A percentile compares a stretch with the other conserved stretches of the same genome.
phyloP scores from a whole-genome alignment of 1,284 basidiomycete species.

The Ustilago crameri region DNA sequence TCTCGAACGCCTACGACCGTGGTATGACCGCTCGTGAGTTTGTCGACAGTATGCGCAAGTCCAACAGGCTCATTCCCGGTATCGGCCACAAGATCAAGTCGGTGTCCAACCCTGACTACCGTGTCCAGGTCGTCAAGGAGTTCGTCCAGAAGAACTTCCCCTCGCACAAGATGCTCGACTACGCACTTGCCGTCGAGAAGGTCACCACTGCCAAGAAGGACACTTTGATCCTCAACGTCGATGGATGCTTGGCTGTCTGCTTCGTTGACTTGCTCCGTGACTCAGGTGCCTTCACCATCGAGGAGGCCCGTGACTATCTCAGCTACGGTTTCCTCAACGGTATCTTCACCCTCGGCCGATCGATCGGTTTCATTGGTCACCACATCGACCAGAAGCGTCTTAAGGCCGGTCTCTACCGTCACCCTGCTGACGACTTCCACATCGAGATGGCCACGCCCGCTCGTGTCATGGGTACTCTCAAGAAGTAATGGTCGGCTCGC shows the following conservation, averaged over 20 bases:
- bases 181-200: slow-evolving; percentile 97
- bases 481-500: slow-evolving; percentile 27
- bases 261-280: slow-evolving; percentile 95
- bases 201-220: slow-evolving; percentile 98
- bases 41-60: slow-evolving; percentile 93
- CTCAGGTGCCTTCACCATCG: slow-evolving; percentile 91
- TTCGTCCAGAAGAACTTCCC: slow-evolving; percentile 97
- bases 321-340: slow-evolving; percentile 91
- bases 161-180: slow-evolving; percentile 80
- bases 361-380: slow-evolving; percentile 96
- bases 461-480: slow-evolving; percentile 60
- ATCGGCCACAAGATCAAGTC: slow-evolving; percentile 99
- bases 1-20: slow-evolving; percentile 81
- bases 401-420: slow-evolving; percentile 66
- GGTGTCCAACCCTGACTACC: slow-evolving; percentile 70
- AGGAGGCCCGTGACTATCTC: slow-evolving; percentile 97
- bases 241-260: slow-evolving; percentile 96
- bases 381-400: slow-evolving; percentile 91
- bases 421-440: slow-evolving; percentile 69
- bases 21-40: slow-evolving; percentile 96
- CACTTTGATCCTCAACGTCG: slow-evolving; percentile 77
- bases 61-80: slow-evolving; percentile 96
- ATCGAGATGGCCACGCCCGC: slow-evolving; percentile 63
- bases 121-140: slow-evolving; percentile 97
- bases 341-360: slow-evolving; percentile 94